Evolutionary conservation across 495 filamentous ascomycete species (phyloP).

Genomic region (Parathielavia hyrcaniae): DNA sequence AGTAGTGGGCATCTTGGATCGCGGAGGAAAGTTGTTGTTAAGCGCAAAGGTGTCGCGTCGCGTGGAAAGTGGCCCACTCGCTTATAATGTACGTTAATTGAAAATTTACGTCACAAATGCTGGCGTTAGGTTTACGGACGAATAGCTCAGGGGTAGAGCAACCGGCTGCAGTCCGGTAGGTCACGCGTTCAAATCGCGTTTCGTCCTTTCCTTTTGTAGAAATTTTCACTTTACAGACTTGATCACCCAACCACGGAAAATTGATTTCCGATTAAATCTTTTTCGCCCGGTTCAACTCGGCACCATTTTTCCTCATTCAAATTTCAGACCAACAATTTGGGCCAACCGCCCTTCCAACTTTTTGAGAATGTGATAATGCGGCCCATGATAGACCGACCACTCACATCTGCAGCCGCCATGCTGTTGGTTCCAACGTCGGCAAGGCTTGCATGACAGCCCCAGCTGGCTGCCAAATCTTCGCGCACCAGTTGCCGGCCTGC

Average conservation of each 20-base stretch:
- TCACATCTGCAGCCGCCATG: neutral
- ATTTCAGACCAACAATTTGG: too few relatives aligned
- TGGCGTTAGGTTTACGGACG: conserved; percentile 7
- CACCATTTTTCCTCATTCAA: neutral
- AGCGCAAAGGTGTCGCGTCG: too few relatives aligned
- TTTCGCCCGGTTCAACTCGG: neutral
- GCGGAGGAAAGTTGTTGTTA: too few relatives aligned
- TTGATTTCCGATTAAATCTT: too few relatives aligned
- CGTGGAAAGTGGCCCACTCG: too few relatives aligned
- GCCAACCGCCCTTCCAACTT: neutral
- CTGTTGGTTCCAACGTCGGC: conserved; percentile 9
- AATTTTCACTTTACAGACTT: neutral
- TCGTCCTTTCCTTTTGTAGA: conserved; percentile 20
- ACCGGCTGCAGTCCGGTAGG: conserved; percentile 28
- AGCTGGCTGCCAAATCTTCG: neutral
- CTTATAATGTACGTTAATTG: too few relatives aligned
- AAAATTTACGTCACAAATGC: too few relatives aligned
- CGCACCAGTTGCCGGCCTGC: neutral
- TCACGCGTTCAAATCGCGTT: conserved; percentile 28
- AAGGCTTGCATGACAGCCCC: conserved; percentile 1
- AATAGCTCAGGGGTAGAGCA: conserved; percentile 28
- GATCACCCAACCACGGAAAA: too few relatives aligned
- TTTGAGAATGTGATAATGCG: neutral
- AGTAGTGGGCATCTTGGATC: too few relatives aligned
- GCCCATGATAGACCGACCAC: neutral